phyloP scores from a whole-genome alignment of 2,329 filamentous ascomycete species.

The Fusarium avenaceum region DNA sequence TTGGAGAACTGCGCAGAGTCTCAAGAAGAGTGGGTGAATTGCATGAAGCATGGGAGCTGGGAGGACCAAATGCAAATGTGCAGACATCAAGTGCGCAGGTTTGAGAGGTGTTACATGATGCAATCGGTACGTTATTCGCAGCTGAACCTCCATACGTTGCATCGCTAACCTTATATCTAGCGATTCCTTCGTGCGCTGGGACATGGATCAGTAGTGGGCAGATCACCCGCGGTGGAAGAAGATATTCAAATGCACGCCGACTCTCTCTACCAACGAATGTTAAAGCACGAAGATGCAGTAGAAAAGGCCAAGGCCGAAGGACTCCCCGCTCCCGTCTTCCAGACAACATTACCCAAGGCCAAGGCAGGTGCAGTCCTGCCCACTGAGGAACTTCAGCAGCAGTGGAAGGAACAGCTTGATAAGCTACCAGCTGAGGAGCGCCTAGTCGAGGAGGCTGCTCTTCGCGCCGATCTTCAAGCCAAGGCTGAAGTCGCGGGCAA shows the following conservation, averaged over 20 bases:
- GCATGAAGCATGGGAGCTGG: slow-evolving; percentile 80
- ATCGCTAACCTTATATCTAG: slow-evolving; percentile 56
- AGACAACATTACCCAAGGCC: slow-evolving; percentile 64
- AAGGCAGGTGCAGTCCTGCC: slow-evolving; percentile 46
- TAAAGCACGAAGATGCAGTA: slow-evolving; percentile 82
- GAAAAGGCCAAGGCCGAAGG: slow-evolving; percentile 76
- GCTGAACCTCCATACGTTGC: neutral
- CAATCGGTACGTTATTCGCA: slow-evolving; percentile 72
- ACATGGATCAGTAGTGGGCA: slow-evolving; percentile 78
- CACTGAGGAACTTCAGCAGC: slow-evolving; percentile 63
- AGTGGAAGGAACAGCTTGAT: slow-evolving; percentile 68
- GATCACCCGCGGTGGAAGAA: slow-evolving; percentile 79
- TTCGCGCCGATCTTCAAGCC: slow-evolving; percentile 72
- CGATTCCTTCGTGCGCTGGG: slow-evolving; percentile 92
- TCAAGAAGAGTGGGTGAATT: slow-evolving; percentile 84
- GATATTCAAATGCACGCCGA: slow-evolving; percentile 97
- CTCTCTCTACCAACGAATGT: slow-evolving; percentile 87
- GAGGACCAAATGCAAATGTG: slow-evolving; percentile 83
- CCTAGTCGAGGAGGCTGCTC: slow-evolving; percentile 72
- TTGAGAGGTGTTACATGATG: slow-evolving; percentile 90
- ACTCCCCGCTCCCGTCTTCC: slow-evolving; percentile 69
- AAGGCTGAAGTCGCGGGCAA: slow-evolving; percentile 73
- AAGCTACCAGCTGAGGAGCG: slow-evolving; percentile 71
- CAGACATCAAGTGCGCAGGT: slow-evolving; percentile 78
- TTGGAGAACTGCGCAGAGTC: slow-evolving; percentile 94